Percentiles rank a stretch among this genome's conserved stretches.
Evolutionary conservation across 805 yeast species (phyloP).

Genomic region (Lipomyces anomalus): DNA sequence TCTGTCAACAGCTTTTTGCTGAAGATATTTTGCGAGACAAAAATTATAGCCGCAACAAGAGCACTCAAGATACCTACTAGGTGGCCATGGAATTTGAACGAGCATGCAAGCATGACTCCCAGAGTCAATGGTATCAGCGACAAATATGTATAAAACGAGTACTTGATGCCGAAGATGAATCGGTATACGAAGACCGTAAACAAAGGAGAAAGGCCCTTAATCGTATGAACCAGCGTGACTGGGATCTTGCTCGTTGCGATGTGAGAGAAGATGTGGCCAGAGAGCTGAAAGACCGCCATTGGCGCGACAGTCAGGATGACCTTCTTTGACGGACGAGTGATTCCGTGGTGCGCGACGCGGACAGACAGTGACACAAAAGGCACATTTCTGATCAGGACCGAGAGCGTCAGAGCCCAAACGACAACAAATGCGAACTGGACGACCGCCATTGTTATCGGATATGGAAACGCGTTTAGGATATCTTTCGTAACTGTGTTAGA

Average conservation of each 20-base stretch:
- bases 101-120: slow-evolving; percentile 72
- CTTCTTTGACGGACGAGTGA: slow-evolving; percentile 42
- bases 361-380: slow-evolving; percentile 10
- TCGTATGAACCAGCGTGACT: slow-evolving; percentile 90
- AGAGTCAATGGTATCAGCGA: slow-evolving; percentile 71
- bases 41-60: slow-evolving; percentile 59
- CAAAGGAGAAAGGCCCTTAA: slow-evolving; percentile 86
- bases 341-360: slow-evolving; percentile 25
- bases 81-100: slow-evolving; percentile 41
- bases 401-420: slow-evolving; percentile 36
- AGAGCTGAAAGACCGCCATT: slow-evolving; percentile 89
- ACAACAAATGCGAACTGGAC: slow-evolving; percentile 76
- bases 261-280: slow-evolving; percentile 87
- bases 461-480: slow-evolving; percentile 61
- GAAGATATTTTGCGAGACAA: slow-evolving; percentile 81
- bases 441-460: slow-evolving; percentile 87
- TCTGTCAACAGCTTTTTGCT: slow-evolving; percentile 72
- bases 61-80: slow-evolving; percentile 66
- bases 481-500: slow-evolving; percentile 77
- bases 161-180: slow-evolving; percentile 51
- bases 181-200: slow-evolving; percentile 79
- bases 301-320: slow-evolving; percentile 70
- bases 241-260: slow-evolving; percentile 89
- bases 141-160: slow-evolving; percentile 61
- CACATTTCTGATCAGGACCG: slow-evolving; percentile 28